A percentile compares a stretch with the other conserved stretches of the same genome.
Conservation (phyloP, 768 basidiomycete species). For the Sistotremastrum suecicum region DNA sequence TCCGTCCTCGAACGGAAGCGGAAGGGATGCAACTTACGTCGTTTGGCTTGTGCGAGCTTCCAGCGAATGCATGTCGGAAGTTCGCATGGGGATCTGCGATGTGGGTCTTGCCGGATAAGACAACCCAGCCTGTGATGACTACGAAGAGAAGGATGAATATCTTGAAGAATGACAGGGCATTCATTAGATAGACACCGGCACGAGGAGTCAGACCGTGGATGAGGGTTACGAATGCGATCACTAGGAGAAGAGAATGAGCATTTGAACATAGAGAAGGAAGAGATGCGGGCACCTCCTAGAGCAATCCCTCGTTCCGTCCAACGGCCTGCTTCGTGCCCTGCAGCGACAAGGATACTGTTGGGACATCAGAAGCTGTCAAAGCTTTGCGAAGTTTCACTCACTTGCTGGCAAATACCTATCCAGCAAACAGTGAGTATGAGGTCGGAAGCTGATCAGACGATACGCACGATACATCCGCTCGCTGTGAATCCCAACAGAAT, state of each 20-base stretch:
- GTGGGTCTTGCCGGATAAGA: constrained; percentile 41
- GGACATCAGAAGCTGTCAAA: neutral
- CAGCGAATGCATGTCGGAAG: constrained; percentile 43
- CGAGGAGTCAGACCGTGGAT: constrained; percentile 39
- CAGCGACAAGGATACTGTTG: constrained; percentile 34
- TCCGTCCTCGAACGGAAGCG: neutral
- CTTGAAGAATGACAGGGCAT: constrained; percentile 39
- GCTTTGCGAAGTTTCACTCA: constrained; percentile 3
- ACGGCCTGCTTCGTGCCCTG: constrained; percentile 21
- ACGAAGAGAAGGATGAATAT: constrained; percentile 38
- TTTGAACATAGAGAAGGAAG: neutral
- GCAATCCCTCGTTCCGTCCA: constrained; percentile 49
- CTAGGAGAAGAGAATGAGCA: constrained; percentile 14
- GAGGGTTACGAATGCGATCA: constrained; percentile 34
- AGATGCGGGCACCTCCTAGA: constrained; percentile 27
- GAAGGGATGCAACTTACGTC: constrained; percentile 17
- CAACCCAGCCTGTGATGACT: constrained; percentile 44
- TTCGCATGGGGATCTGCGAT: constrained; percentile 43
- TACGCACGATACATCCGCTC: constrained; percentile 28
- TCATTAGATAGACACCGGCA: constrained; percentile 38
- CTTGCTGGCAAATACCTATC: constrained; percentile 17
- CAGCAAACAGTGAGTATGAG: neutral
- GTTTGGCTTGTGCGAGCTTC: constrained; percentile 37
- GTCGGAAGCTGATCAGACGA: too few relatives aligned
- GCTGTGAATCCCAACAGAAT: constrained; percentile 30